Percentiles rank a stretch among this genome's conserved stretches.
These are phyloP conservation scores for Wickerhamomyces sp. DNA, from an alignment of 1,139 yeast genomes.

Conservation along the genomic window DNA sequence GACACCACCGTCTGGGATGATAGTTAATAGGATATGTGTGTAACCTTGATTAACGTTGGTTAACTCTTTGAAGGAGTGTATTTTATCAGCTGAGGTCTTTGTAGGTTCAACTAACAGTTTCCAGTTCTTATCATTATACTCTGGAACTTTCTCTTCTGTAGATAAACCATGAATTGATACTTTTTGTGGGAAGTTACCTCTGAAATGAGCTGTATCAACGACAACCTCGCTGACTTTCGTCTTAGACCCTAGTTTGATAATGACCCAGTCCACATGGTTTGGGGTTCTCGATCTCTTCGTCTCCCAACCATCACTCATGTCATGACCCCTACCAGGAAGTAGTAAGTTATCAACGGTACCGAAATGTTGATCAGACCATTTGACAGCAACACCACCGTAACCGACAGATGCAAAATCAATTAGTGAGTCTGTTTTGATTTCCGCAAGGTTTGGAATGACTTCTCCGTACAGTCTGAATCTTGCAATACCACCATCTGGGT, in stretches of 20 bases:
- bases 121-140: slow-evolving; percentile 50
- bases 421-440: slow-evolving; percentile 26
- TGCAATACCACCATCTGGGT: slow-evolving; percentile 97
- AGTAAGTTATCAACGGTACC: slow-evolving; percentile 85
- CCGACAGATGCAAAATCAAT: slow-evolving; percentile 78
- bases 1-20: slow-evolving; percentile 95
- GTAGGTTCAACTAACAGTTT: slow-evolving; percentile 56
- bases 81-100: slow-evolving; percentile 76
- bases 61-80: slow-evolving; percentile 47
- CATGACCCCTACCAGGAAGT: slow-evolving; percentile 90
- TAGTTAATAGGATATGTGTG: slow-evolving; percentile 72
- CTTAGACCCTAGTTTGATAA: slow-evolving; percentile 68
- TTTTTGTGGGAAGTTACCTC: slow-evolving; percentile 90
- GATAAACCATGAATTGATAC: slow-evolving; percentile 56
- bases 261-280: slow-evolving; percentile 89
- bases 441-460: slow-evolving; percentile 63
- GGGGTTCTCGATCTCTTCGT: slow-evolving; percentile 82
- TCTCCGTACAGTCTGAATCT: slow-evolving; percentile 84
- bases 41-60: slow-evolving; percentile 26
- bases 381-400: slow-evolving; percentile 85
- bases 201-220: slow-evolving; percentile 87
- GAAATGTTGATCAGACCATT: slow-evolving; percentile 86
- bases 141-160: slow-evolving; percentile 33
- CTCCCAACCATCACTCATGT: slow-evolving; percentile 99
- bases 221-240: slow-evolving; percentile 54